Percentiles rank a stretch among this genome's conserved stretches.
Conservation (phyloP, 2,329 filamentous ascomycete genomes). For the Balansia obtecta region DNA sequence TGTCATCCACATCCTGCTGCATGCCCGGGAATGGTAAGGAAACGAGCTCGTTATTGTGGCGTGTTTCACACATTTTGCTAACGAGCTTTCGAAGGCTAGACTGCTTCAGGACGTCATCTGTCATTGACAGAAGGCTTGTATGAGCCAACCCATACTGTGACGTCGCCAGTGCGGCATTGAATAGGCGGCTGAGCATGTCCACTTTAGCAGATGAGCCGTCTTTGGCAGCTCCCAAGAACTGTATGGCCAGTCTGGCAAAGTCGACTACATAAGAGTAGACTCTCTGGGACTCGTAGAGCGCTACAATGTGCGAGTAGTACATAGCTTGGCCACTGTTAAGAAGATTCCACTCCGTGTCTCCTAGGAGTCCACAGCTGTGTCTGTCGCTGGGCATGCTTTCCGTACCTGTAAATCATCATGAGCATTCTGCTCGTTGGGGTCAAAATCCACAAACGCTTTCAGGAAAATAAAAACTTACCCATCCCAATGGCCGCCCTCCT, state of each 20-base stretch:
- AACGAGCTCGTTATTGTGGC: slow-evolving; percentile 55
- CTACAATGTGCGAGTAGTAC: slow-evolving; percentile 79
- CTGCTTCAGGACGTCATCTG: slow-evolving; percentile 57
- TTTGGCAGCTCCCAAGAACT: slow-evolving; percentile 33
- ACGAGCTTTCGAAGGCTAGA: slow-evolving; percentile 60
- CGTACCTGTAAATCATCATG: slow-evolving; percentile 23
- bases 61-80: slow-evolving; percentile 55
- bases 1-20: slow-evolving; percentile 65
- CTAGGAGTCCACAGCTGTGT: slow-evolving; percentile 55
- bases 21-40: slow-evolving; percentile 68
- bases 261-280: slow-evolving; percentile 73
- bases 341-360: slow-evolving; percentile 59
- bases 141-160: slow-evolving; percentile 76
- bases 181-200: slow-evolving; percentile 72
- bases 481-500: slow-evolving; percentile 72
- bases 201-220: slow-evolving; percentile 36
- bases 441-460: no score
- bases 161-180: slow-evolving; percentile 68
- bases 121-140: slow-evolving; percentile 61
- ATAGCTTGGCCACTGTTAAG: slow-evolving; percentile 62
- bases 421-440: not conserved
- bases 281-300: slow-evolving; percentile 67
- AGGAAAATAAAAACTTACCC: slow-evolving; percentile 39
- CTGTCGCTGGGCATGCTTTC: slow-evolving; percentile 33
- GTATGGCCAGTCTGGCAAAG: slow-evolving; percentile 65